Evolutionary conservation across 2,329 filamentous ascomycete genomes (phyloP), one percentile per base, ranked within the genome.

Genomic region (Exserohilum rostratum): DNA sequence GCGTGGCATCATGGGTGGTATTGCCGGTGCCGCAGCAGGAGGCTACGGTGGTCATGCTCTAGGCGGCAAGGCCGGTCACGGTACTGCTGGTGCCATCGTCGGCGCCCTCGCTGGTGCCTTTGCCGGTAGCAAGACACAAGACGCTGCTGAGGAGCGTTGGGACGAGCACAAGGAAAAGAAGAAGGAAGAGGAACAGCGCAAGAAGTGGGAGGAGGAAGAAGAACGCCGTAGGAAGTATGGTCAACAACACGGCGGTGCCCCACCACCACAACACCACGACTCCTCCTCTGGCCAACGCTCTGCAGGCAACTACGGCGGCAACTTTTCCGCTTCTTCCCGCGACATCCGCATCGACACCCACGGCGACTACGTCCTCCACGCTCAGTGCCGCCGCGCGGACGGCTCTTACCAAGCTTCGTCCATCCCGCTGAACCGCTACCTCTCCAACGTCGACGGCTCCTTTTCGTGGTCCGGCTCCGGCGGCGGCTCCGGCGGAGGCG

Each of bases 121-220:
- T 29, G 61, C 65, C 1, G 67, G 67, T 0, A 60, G 64, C 55
- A 67, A 68, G 43, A 42, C 55, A 5, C 66, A 69, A 35, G 65
- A 70, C 17, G 60, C 55, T 0, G 58, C 53, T 1, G 55, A 50
- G n/a, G 64, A 68, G 7, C 67, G 65, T 47, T 69, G 67, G 45
- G 61, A 69, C 15, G 60, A 66, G 31, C 66, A 48, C n/a, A 63
- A 70, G 13, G 67, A 69, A 5, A 67, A 68, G 55, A 70, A 69
- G 57, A 54, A 68, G 20, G 47, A 50, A 43, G 65, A 69, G 46
- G 61, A 67, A 50, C 31, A 64, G 11, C 50, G 50, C 2, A 18
- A 29, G 15, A 30, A 31, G 4, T 43, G 49, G 33, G 64, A 69
- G 51, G 62, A 67, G 47, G 39, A 65, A 40, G 57, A 64, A 34